Evolutionary conservation across 768 basidiomycete species (phyloP), one percentile per base, ranked within the genome.

Genomic region (Glaciozyma antarctica): DNA sequence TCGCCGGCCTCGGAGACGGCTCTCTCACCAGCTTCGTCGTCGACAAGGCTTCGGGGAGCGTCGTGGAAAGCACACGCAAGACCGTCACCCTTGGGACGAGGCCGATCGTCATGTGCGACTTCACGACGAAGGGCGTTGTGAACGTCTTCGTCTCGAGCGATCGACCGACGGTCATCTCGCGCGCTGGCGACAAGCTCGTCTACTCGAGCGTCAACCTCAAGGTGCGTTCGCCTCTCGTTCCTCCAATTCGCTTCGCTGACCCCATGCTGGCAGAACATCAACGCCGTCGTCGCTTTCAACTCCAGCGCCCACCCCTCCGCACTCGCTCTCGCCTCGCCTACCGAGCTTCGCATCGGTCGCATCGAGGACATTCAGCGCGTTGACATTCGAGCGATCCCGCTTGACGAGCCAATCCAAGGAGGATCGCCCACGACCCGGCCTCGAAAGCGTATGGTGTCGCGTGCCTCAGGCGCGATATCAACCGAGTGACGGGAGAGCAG

Each of bases 1-100:
- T 94, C 38, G 83, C 82, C 22, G 90, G 90, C 5, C 79, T 90
- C 15, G 83, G 81, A 4, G 84, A 94, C 73, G 91, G 91, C 2
- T 83, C 83, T 21, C 78, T 91, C 32, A 81, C 82, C 6, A 79
- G 82, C 16, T 83, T 82, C 71, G 64, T 77, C 0, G 84, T 85
- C 75, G 54, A 67, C n/a, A 28, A 5, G 5, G 24, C n/a, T 3
- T 30, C 28, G 17, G 28, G 26, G 28, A 45, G n/a, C 24, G 21
- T 58, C 10, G 57, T 16, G 3, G 24, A 45, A 26, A 30, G 41
- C 24, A 54, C 32, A 64, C 56, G 79, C 73, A 89, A 85, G 72
- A 72, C 83, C 21, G 78, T 86, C 28, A 80, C 84, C 0, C 77
- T 92, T 15, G 90, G 90, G 12, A 79, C 79, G 63, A 76, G 81